phyloP scores from a whole-genome alignment of 805 yeast species.

The Candida parachauliodes region DNA sequence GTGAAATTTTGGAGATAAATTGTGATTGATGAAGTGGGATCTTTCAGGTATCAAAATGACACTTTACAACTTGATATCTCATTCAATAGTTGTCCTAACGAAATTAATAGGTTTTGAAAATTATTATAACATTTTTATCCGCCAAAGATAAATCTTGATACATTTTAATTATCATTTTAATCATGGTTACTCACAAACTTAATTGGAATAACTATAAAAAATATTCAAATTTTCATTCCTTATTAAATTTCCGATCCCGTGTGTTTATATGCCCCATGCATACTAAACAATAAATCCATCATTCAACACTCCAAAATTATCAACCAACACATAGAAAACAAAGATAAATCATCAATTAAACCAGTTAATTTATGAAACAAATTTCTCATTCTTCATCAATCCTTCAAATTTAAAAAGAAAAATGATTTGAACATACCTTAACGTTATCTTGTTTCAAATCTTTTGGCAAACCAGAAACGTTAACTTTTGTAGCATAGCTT shows the following conservation, averaged over 20 bases:
- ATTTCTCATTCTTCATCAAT: no score
- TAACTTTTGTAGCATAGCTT: slow-evolving; percentile 71
- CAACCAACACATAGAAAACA: slow-evolving; percentile 2
- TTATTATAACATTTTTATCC: no score
- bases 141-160: slow-evolving; percentile 5
- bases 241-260: no score
- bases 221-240: no score
- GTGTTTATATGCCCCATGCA: slow-evolving; percentile 7
- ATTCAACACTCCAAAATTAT: no score
- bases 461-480: slow-evolving; percentile 80
- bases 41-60: no score
- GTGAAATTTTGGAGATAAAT: slow-evolving; percentile 2
- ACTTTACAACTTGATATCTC: no score
- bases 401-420: no score
- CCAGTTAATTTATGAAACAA: not conserved
- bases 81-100: no score
- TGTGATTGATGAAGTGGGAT: no score
- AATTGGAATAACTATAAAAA: slow-evolving; percentile 8
- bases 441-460: slow-evolving; percentile 82
- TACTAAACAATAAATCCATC: slow-evolving; percentile 1
- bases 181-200: slow-evolving; percentile 8
- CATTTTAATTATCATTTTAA: no score
- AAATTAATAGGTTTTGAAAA: no score
- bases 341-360: not conserved
- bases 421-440: slow-evolving; percentile 83